Base-by-base conservation (phyloP, 2,329 filamentous ascomycete genomes). In the Rhynchosporium secalis region DNA sequence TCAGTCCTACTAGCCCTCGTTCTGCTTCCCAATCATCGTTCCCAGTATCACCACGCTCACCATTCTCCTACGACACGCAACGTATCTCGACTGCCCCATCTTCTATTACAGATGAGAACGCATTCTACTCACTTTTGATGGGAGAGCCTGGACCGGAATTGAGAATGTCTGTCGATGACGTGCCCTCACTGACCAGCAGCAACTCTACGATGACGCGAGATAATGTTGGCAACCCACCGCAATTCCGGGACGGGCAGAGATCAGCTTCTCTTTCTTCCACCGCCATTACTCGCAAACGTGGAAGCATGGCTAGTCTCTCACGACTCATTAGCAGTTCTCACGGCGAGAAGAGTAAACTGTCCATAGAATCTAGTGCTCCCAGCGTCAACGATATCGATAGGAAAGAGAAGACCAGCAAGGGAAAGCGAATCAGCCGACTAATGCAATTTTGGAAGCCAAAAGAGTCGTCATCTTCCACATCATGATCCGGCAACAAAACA, bases 61-160 rank as follows among this genome's bases (percentile, higher is more conserved):
- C 86, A 62, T 79, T 90, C 75, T 87, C 85, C 3, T 86, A 90
- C 60, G 90, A 93, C 66, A 84, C 84, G 1, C 87, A 90, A 58
- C 83, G 88, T 26, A 83, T 92, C 33, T 90, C 89, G 5, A 92
- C 90, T 1, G 87, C 90, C 2, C 86, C 88, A 5, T 93, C 90
- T 1, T 92, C 89, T 0, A 79, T 88, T 48, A 83, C 85, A 0
- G 90, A 92, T 65, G 89, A 89, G 66, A 87, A 86, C 62, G 85
- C 81, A 43, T 88, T 90, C 72, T 86, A 87, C 62, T 91, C 89
- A 2, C 78, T 90, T 38, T 79, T 90, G 5, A 83, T 91, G 75
- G 88, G 89, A 58, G 89, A 92, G 66, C 88, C 88, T 26, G 88
- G 87, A 0, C 89, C 88, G 0, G 89, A 92, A 69, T 78, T 83